Conservation (phyloP, 129 eudicot genomes). For the Flaveria robusta region DNA sequence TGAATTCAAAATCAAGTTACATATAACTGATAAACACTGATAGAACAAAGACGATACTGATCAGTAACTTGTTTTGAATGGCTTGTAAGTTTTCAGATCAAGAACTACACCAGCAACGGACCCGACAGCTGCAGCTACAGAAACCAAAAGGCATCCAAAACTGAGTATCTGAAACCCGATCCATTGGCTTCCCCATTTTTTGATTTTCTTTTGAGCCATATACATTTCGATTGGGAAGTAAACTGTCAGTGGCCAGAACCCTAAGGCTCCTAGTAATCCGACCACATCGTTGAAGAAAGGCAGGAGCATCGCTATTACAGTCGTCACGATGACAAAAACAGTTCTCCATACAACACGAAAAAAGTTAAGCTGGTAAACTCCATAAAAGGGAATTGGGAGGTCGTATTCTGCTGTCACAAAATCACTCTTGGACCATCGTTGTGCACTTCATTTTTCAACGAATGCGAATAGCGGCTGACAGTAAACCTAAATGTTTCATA, state of each 20-base stretch:
- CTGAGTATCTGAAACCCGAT: constrained; percentile 55
- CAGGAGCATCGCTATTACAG: constrained; percentile 57
- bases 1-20: background rate
- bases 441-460: constrained; percentile 60
- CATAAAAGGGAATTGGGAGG: constrained; percentile 48
- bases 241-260: constrained; percentile 72
- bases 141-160: constrained; percentile 50
- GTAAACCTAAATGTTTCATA: constrained; percentile 35
- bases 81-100: constrained; percentile 53
- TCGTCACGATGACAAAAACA: constrained; percentile 42
- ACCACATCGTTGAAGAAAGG: constrained; percentile 79
- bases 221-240: constrained; percentile 78
- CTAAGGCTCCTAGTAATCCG: constrained; percentile 70
- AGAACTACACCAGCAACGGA: constrained; percentile 55
- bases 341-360: constrained; percentile 69
- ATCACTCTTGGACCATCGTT: constrained; percentile 48
- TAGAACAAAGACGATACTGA: constrained; percentile 1
- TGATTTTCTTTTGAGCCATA: constrained; percentile 58
- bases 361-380: constrained; percentile 52
- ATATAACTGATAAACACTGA: background rate
- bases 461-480: constrained; percentile 73
- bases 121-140: constrained; percentile 70
- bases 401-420: constrained; percentile 53
- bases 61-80: constrained; percentile 53
- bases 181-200: constrained; percentile 56